phyloP scores from a whole-genome alignment of 345 rosid genomes.

The Citrus hindsii region DNA sequence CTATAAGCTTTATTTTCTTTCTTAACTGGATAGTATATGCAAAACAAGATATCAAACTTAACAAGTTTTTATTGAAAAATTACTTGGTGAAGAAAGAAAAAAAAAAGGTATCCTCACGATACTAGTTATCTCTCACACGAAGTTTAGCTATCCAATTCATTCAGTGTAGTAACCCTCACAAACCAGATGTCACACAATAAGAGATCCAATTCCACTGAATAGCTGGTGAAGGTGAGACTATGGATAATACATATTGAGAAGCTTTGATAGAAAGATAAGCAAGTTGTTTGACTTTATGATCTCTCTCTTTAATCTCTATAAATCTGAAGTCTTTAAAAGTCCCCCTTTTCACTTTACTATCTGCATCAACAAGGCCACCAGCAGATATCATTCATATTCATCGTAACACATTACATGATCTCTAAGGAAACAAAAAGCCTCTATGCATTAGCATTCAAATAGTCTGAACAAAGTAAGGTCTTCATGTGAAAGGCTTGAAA shows the following conservation, averaged over 20 bases:
- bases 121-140: constrained; percentile 26
- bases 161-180: constrained; percentile 33
- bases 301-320: constrained; percentile 45
- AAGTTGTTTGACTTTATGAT: constrained; percentile 46
- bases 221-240: constrained; percentile 37
- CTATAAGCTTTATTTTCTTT: constrained; percentile 65
- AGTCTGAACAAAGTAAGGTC: constrained; percentile 1
- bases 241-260: constrained; percentile 29
- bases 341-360: constrained; percentile 53
- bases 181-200: constrained; percentile 27
- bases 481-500: constrained; percentile 1
- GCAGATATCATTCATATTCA: constrained; percentile 35
- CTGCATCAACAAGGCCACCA: constrained; percentile 60
- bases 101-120: constrained; percentile 25
- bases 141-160: constrained; percentile 32
- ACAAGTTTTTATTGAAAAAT: constrained; percentile 25
- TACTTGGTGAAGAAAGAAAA: constrained; percentile 19
- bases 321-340: constrained; percentile 46
- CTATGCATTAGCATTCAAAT: constrained; percentile 9
- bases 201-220: constrained; percentile 23
- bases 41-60: constrained; percentile 62
- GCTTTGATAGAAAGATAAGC: constrained; percentile 37
- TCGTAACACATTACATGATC: constrained; percentile 20
- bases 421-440: constrained; percentile 13
- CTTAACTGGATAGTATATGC: constrained; percentile 66